Evolutionary conservation across 2,329 filamentous ascomycete species (phyloP).

Genomic region (Rhytidhysteron rufulum): DNA sequence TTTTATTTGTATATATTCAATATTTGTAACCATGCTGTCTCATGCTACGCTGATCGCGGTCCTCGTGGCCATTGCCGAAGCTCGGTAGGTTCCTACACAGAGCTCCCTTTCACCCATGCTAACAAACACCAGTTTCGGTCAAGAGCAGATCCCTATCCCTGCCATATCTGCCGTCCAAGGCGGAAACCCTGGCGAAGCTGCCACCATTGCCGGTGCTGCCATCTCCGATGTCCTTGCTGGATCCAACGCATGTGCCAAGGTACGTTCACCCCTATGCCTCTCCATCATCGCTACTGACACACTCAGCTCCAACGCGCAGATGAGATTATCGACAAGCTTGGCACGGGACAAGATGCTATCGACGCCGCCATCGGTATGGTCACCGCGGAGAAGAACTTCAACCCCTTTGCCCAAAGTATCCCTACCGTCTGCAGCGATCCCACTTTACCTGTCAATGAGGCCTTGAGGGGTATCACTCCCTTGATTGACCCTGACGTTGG

Average conservation of each 20-base stretch:
- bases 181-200: constrained; percentile 58
- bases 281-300: not conserved
- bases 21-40: constrained; percentile 27
- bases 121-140: constrained; percentile 49
- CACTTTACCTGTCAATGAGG: constrained; percentile 56
- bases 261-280: constrained; percentile 18
- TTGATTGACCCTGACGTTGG: constrained; percentile 62
- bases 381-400: constrained; percentile 69
- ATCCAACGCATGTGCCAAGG: constrained; percentile 64
- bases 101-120: not conserved
- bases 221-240: constrained; percentile 61
- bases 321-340: constrained; percentile 59
- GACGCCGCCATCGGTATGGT: constrained; percentile 61
- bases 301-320: constrained; percentile 59
- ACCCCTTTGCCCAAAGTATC: constrained; percentile 58
- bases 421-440: constrained; percentile 63
- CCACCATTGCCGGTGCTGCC: constrained; percentile 60
- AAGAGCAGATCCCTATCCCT: constrained; percentile 58
- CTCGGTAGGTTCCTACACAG: constrained; percentile 13
- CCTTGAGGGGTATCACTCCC: constrained; percentile 64
- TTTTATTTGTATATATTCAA: constrained; percentile 15
- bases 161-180: constrained; percentile 51
- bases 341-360: constrained; percentile 57
- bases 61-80: constrained; percentile 32
- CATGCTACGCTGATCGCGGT: constrained; percentile 27